A percentile compares a stretch with the other conserved stretches of the same genome.
phyloP scores from a whole-genome alignment of 768 basidiomycete genomes.

The Pisolithus microcarpus region DNA sequence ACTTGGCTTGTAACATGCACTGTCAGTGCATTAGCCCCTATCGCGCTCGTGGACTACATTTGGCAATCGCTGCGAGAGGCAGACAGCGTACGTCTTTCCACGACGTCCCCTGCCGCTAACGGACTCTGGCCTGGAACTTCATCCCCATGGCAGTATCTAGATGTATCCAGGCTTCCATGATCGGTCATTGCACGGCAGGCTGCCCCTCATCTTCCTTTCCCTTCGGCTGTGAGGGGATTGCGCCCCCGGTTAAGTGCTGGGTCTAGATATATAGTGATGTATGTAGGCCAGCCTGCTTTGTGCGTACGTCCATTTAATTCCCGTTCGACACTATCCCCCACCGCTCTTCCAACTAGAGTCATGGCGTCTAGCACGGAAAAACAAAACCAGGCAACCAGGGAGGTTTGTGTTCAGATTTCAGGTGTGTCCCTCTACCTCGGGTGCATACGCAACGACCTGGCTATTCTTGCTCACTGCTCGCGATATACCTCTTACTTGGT shows the following conservation, averaged over 20 bases:
- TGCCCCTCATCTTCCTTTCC: not conserved
- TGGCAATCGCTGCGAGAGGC: not conserved
- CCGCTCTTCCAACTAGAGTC: not conserved
- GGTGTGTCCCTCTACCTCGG: slow-evolving; percentile 2
- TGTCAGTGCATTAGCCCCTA: not conserved
- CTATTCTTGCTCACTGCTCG: not conserved
- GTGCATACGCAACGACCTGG: not conserved
- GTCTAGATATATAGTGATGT: not conserved
- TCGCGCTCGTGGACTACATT: not conserved
- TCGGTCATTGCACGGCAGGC: not conserved
- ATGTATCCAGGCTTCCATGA: not conserved
- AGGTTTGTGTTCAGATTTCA: slow-evolving; percentile 25
- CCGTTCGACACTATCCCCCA: not conserved
- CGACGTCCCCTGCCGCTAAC: not conserved
- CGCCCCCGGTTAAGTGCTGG: not conserved
- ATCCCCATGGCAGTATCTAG: not conserved
- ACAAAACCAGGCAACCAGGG: slow-evolving; percentile 2
- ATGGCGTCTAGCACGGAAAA: slow-evolving; percentile 3
- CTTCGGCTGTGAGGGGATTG: not conserved
- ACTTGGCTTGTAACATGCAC: no score
- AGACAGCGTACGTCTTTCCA: not conserved
- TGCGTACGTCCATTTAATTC: not conserved
- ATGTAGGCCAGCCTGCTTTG: not conserved
- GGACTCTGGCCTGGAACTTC: not conserved
- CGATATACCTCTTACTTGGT: not conserved